Conservation (phyloP, 257 asterid species). For the Rubia yunnanensis region DNA sequence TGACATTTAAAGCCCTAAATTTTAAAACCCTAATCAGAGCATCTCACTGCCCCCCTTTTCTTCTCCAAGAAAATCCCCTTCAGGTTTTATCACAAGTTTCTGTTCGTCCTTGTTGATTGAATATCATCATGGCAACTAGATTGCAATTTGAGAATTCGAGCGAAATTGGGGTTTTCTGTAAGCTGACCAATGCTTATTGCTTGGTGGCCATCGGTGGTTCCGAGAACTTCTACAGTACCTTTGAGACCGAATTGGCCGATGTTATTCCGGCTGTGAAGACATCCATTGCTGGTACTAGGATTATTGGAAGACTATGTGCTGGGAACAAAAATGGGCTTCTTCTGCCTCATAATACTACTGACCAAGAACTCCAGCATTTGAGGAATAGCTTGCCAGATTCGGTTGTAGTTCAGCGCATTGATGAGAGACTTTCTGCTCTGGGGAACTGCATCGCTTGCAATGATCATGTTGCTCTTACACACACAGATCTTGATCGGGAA, state of each 20-base stretch:
- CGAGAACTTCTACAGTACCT: constrained; percentile 84
- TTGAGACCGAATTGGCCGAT: constrained; percentile 71
- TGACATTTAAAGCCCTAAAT: constrained; percentile 8
- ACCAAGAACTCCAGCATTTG: constrained; percentile 88
- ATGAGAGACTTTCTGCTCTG: constrained; percentile 73
- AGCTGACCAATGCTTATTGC: constrained; percentile 91
- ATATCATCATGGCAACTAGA: constrained; percentile 10
- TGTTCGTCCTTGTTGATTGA: no score
- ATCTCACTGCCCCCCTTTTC: not conserved
- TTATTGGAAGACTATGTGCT: constrained; percentile 84
- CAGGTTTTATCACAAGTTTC: not conserved
- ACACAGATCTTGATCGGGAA: constrained; percentile 81
- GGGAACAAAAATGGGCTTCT: constrained; percentile 94
- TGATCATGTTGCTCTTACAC: constrained; percentile 88
- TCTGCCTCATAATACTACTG: constrained; percentile 86
- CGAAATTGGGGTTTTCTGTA: constrained; percentile 83
- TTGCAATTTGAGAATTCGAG: constrained; percentile 77
- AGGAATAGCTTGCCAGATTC: constrained; percentile 79
- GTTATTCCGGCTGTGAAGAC: constrained; percentile 80
- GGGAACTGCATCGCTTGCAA: constrained; percentile 91
- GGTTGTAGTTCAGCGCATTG: constrained; percentile 85
- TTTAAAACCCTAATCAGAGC: not conserved
- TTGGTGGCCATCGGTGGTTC: constrained; percentile 92
- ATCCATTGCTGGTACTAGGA: constrained; percentile 70
- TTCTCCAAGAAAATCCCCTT: not conserved